phyloP scores from a whole-genome alignment of 2,329 filamentous ascomycete species.

The Fusarium mangiferae region DNA sequence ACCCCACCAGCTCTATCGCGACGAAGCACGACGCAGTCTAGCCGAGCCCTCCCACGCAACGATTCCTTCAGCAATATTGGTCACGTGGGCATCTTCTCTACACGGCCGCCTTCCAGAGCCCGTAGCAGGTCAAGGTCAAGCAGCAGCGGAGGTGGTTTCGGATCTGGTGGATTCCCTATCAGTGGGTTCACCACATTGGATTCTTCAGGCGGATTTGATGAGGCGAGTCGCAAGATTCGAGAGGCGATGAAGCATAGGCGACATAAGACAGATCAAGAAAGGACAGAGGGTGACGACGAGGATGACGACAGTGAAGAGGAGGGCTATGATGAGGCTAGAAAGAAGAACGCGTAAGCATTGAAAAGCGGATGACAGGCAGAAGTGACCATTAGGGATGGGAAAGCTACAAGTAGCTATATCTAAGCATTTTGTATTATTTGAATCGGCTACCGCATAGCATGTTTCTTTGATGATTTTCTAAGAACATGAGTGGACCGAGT shows the following conservation, averaged over 20 bases:
- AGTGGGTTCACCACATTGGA: slow-evolving; percentile 76
- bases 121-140: slow-evolving; percentile 76
- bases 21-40: slow-evolving; percentile 64
- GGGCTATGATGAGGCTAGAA: slow-evolving; percentile 55
- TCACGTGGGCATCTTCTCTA: slow-evolving; percentile 89
- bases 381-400: not conserved
- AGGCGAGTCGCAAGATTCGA: slow-evolving; percentile 85
- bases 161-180: slow-evolving; percentile 71
- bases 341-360: slow-evolving; percentile 51
- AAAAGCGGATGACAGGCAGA: not conserved
- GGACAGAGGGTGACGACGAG: slow-evolving; percentile 47
- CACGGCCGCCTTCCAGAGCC: slow-evolving; percentile 83
- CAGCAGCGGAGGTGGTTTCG: slow-evolving; percentile 71
- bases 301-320: slow-evolving; percentile 57
- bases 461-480: not conserved
- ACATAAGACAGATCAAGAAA: slow-evolving; percentile 60
- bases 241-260: slow-evolving; percentile 80
- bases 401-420: slow-evolving; percentile 2
- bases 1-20: slow-evolving; percentile 55
- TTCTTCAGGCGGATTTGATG: slow-evolving; percentile 77
- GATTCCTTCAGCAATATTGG: slow-evolving; percentile 94
- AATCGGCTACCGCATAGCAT: slow-evolving; percentile 1
- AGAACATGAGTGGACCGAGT: not conserved
- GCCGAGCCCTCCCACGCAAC: slow-evolving; percentile 76
- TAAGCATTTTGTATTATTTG: slow-evolving; percentile 28